Evolutionary conservation across 768 basidiomycete species (phyloP), one percentile per base, ranked within the genome.

Genomic region (Suillus luteus): DNA sequence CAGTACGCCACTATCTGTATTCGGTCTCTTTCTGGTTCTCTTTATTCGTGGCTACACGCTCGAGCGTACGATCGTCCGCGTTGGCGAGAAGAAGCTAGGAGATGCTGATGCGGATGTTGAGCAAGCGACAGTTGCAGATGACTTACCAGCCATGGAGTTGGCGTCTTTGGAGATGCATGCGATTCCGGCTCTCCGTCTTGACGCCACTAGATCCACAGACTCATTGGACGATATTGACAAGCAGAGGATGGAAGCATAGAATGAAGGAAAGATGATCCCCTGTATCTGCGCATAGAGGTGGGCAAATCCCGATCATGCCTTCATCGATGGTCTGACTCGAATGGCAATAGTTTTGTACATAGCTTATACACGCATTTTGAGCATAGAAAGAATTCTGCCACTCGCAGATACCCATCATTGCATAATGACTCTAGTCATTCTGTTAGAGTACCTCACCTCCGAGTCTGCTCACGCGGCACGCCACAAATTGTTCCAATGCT

Each of bases 21-120:
- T 78, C 17, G 76, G 75, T 31, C 63, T 80, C 37, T 22, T 78
- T 33, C 70, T 77, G 52, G 59, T 72, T 14, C 31, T 79, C 9
- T 78, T 76, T 63, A 64, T 81, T 43, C 77, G 71, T 31, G 72
- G 60, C 15, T 80, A 80, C 63, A 69, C 80, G 27, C 65, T 80
- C 2, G 68, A 80, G 48, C 76, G 73, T 40, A 65, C 60, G 5
- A 52, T 70, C 49, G 51, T 74, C 24, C 70, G 63, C 27, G 44
- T 55, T 2, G 67, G 49, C 7, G 51, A 64, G 12, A 63, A 54
- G 33, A 62, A 66, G 55, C 24, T 19, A 19, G 75, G 66, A 7
- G 81, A 76, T 48, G 60, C 70, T 37, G 78, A 78, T 65, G 75
- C 76, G 59, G 72, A 66, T 10, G 60, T 33, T n/a, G 51, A 14